A percentile compares a stretch with the other conserved stretches of the same genome.
Conservation (phyloP, 1,284 basidiomycete species). For the Heterobasidion parviporum region DNA sequence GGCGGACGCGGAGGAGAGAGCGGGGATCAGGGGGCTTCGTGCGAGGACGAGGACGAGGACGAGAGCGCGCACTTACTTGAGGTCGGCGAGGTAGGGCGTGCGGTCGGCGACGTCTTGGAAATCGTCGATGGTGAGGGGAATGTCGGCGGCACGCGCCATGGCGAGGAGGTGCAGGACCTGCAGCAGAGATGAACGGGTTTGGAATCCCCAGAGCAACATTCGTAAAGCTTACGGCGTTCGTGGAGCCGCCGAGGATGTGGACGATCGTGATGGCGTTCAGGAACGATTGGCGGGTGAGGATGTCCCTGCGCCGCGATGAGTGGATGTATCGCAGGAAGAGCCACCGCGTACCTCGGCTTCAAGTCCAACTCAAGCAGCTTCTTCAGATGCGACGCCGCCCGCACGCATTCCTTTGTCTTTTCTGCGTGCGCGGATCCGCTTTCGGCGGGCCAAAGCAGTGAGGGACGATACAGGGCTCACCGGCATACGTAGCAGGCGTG, state of each 20-base stretch:
- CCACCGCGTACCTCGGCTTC: slow-evolving; percentile 58
- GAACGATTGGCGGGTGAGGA: slow-evolving; percentile 86
- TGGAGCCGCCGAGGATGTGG: slow-evolving; percentile 85
- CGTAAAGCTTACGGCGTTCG: slow-evolving; percentile 65
- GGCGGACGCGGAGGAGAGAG: background rate
- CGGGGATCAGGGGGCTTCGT: slow-evolving; percentile 1
- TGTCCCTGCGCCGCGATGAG: slow-evolving; percentile 47
- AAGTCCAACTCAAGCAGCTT: slow-evolving; percentile 79
- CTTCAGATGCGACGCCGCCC: slow-evolving; percentile 77
- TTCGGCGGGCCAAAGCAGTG: background rate
- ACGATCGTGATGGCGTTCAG: slow-evolving; percentile 85
- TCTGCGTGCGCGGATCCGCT: slow-evolving; percentile 37
- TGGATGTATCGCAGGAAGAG: background rate
- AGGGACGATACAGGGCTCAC: background rate
- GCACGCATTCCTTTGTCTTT: slow-evolving; percentile 81
- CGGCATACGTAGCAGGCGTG: slow-evolving; percentile 59
- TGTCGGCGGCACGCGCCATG: slow-evolving; percentile 86
- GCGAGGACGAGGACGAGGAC: slow-evolving; percentile 2
- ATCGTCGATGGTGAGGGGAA: slow-evolving; percentile 88
- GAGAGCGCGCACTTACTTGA: slow-evolving; percentile 50
- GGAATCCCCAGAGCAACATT: background rate
- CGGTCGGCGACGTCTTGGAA: slow-evolving; percentile 84
- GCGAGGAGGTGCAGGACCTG: slow-evolving; percentile 90
- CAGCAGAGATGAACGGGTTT: background rate
- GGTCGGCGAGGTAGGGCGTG: slow-evolving; percentile 90